Percentiles rank a stretch among this genome's conserved stretches.
Evolutionary conservation across 495 filamentous ascomycete genomes (phyloP).

Genomic region (Lasiosphaeriaceae sp.): DNA sequence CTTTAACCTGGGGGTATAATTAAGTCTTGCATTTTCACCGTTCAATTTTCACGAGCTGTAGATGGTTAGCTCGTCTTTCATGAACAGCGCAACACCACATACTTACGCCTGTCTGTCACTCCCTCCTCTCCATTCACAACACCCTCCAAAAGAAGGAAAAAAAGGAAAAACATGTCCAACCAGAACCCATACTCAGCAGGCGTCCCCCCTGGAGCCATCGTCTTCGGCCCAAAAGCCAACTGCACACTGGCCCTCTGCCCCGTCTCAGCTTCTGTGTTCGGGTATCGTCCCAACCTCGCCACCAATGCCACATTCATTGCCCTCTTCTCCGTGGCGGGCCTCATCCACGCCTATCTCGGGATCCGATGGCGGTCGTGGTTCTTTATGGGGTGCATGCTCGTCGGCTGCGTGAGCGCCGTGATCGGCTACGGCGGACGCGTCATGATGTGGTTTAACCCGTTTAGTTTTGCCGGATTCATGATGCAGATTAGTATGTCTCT

Average conservation of each 20-base stretch:
- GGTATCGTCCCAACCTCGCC: conserved; percentile 19
- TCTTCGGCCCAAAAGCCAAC: conserved; percentile 21
- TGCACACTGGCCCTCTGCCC: conserved; percentile 29
- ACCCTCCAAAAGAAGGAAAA: too few species aligned
- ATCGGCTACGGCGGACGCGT: conserved; percentile 44
- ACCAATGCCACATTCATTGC: conserved; percentile 21
- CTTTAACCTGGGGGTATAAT: too few species aligned
- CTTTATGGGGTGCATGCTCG: conserved; percentile 29
- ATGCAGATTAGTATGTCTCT: conserved; percentile 36
- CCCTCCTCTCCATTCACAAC: too few species aligned
- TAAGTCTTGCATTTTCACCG: too few species aligned
- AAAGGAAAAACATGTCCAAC: too few species aligned
- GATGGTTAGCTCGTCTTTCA: too few species aligned
- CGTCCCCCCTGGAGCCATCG: conserved; percentile 8
- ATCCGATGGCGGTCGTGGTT: conserved; percentile 29
- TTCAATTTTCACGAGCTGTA: too few species aligned
- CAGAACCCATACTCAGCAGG: too few species aligned
- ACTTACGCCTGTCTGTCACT: too few species aligned
- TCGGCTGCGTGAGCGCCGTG: conserved; percentile 29
- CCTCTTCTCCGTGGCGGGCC: conserved; percentile 9
- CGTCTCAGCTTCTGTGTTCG: conserved; percentile 16
- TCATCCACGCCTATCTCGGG: conserved; percentile 22
- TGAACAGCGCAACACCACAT: too few species aligned
- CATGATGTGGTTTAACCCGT: conserved; percentile 39
- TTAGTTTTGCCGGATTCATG: conserved; percentile 36